Conservation (phyloP, 2,329 filamentous ascomycete genomes). For the Alternaria brassicae region DNA sequence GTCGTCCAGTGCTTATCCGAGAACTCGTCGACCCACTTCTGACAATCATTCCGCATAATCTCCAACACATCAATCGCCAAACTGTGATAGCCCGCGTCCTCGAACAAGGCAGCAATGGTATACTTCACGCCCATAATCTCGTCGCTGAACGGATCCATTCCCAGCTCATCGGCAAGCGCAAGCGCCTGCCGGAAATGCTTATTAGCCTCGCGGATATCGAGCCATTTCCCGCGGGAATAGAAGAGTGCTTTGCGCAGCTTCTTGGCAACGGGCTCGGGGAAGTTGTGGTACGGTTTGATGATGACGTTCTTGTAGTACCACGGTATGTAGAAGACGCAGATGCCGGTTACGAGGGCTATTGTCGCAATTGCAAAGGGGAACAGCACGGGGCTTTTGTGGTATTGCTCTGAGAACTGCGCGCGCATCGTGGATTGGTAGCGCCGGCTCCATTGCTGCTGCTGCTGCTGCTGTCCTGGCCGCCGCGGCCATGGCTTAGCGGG, state of each 20-base stretch:
- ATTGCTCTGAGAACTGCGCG: constrained; percentile 44
- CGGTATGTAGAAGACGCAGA: constrained; percentile 53
- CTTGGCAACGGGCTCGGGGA: constrained; percentile 74
- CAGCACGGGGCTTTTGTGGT: constrained; percentile 49
- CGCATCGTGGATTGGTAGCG: constrained; percentile 40
- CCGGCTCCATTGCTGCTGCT: constrained; percentile 36
- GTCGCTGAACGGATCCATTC: constrained; percentile 87
- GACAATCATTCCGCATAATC: constrained; percentile 73
- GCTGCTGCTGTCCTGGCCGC: constrained; percentile 35
- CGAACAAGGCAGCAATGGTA: constrained; percentile 78
- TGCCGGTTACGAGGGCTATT: constrained; percentile 50
- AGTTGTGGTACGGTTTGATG: constrained; percentile 60
- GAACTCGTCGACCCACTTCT: constrained; percentile 57
- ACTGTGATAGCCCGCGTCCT: constrained; percentile 74
- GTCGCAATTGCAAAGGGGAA: constrained; percentile 47
- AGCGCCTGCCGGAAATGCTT: constrained; percentile 85
- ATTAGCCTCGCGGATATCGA: constrained; percentile 77
- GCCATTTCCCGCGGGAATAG: constrained; percentile 71
- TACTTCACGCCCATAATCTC: constrained; percentile 91
- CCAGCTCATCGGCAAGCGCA: constrained; percentile 72
- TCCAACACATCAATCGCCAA: constrained; percentile 80
- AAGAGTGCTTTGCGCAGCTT: constrained; percentile 85
- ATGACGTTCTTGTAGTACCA: constrained; percentile 58
- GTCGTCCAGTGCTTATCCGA: constrained; percentile 52
- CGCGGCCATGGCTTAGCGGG: constrained; percentile 37